A percentile compares a stretch with the other conserved stretches of the same genome.
Evolutionary conservation across 2,329 filamentous ascomycete genomes (phyloP).

Genomic region (Clonostachys solani): DNA sequence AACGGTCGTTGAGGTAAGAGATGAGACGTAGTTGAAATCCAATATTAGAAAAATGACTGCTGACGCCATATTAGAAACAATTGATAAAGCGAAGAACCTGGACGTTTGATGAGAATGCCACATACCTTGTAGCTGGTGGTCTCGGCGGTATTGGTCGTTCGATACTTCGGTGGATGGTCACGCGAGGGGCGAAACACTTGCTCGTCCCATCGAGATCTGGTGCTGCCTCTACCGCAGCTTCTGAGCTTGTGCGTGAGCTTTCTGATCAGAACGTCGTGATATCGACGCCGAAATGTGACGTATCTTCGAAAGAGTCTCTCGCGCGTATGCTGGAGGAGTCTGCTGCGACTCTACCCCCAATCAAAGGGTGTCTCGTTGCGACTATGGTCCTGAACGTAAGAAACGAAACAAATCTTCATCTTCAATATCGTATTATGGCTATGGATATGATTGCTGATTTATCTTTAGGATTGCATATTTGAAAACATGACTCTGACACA

Average conservation of each 20-base stretch:
- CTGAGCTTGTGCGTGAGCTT: background rate
- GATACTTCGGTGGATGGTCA: conserved; percentile 4
- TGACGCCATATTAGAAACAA: background rate
- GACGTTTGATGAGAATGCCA: conserved; percentile 1
- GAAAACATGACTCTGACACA: conserved; percentile 15
- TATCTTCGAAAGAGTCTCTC: background rate
- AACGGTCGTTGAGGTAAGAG: conserved; percentile 8
- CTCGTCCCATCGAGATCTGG: background rate
- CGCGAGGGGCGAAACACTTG: conserved; percentile 12
- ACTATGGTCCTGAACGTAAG: conserved; percentile 26
- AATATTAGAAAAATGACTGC: background rate
- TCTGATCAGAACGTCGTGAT: background rate
- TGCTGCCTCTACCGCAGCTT: background rate
- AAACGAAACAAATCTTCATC: conserved; percentile 3
- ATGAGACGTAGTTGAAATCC: background rate
- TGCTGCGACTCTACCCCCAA: conserved; percentile 16
- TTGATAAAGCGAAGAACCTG: background rate
- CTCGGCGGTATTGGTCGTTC: conserved; percentile 11
- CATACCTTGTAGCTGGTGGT: conserved; percentile 12
- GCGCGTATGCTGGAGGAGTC: background rate
- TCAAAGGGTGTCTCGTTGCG: conserved; percentile 30
- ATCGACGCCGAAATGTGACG: background rate
- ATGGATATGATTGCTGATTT: background rate
- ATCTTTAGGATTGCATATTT: conserved; percentile 13
- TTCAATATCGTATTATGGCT: no score